Conservation (phyloP, 352 stramenopile species). For the Phytophthora chlamydospora region DNA sequence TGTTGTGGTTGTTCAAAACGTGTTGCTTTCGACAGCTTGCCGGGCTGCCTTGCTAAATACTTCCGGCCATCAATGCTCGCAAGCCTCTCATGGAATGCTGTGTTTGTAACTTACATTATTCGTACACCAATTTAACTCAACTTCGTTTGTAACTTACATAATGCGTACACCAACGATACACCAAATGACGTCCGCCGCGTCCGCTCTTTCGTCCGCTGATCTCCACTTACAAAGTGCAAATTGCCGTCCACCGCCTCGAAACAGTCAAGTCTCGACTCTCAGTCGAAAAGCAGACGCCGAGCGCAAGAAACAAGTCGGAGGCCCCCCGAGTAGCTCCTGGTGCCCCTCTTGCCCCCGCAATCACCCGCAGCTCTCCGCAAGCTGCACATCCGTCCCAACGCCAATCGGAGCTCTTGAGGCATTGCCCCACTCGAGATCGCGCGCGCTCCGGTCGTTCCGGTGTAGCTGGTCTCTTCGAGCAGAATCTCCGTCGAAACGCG, state of each 20-base stretch:
- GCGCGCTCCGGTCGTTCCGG: conserved; percentile 12
- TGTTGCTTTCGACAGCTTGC: too few species aligned
- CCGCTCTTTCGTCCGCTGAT: too few species aligned
- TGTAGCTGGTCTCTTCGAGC: conserved; percentile 20
- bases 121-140: too few species aligned
- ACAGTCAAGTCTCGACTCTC: conserved; percentile 30
- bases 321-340: conserved; percentile 17
- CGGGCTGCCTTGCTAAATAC: too few species aligned
- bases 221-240: conserved; percentile 2
- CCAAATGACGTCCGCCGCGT: too few species aligned
- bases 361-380: conserved; percentile 1
- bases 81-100: too few species aligned
- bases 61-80: conserved; percentile 10
- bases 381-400: conserved; percentile 4
- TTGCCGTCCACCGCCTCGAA: conserved; percentile 19
- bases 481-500: conserved; percentile 16
- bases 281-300: conserved; percentile 40
- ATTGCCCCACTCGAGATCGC: conserved; percentile 21
- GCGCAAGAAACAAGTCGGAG: conserved; percentile 22
- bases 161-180: too few species aligned
- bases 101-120: too few species aligned
- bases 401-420: conserved; percentile 24
- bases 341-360: conserved; percentile 17
- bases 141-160: too few species aligned
- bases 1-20: conserved; percentile 19